Percentiles rank a stretch among this genome's conserved stretches.
These are phyloP conservation scores for Amylostereum areolatum DNA, from an alignment of 1,284 basidiomycete species.

Conservation along the genomic window DNA sequence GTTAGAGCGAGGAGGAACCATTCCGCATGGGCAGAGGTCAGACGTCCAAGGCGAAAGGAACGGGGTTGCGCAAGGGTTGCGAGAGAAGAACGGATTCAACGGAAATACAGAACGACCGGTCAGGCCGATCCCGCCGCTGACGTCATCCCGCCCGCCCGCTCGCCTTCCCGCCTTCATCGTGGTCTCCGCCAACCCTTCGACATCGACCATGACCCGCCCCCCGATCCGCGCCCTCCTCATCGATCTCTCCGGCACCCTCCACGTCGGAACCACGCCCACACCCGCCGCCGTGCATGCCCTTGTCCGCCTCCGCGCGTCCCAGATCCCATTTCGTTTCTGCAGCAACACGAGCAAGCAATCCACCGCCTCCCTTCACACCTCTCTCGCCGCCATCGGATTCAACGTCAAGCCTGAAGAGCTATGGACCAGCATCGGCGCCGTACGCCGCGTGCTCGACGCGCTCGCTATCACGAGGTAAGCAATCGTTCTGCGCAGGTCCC, in stretches of 20 bases:
- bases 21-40: no score
- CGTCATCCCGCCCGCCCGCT: not conserved
- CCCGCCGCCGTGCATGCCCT: slow-evolving; percentile 47
- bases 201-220: slow-evolving; percentile 20
- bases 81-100: no score
- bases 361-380: slow-evolving; percentile 32
- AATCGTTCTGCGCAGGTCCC: not conserved
- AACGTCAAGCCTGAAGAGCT: slow-evolving; percentile 37
- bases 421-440: slow-evolving; percentile 60
- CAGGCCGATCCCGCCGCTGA: no score
- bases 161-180: not conserved
- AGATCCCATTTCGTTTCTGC: slow-evolving; percentile 58
- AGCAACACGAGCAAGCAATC: slow-evolving; percentile 58
- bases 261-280: slow-evolving; percentile 47
- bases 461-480: slow-evolving; percentile 36
- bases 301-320: slow-evolving; percentile 34
- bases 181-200: not conserved
- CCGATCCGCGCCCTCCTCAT: slow-evolving; percentile 49
- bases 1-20: no score
- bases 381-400: slow-evolving; percentile 47
- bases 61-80: no score
- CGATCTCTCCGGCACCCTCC: slow-evolving; percentile 66
- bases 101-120: no score
- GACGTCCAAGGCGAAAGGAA: no score
- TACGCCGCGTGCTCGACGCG: slow-evolving; percentile 38